Evolutionary conservation across 768 basidiomycete species (phyloP).

Genomic region (Stropharia rugosoannulata): DNA sequence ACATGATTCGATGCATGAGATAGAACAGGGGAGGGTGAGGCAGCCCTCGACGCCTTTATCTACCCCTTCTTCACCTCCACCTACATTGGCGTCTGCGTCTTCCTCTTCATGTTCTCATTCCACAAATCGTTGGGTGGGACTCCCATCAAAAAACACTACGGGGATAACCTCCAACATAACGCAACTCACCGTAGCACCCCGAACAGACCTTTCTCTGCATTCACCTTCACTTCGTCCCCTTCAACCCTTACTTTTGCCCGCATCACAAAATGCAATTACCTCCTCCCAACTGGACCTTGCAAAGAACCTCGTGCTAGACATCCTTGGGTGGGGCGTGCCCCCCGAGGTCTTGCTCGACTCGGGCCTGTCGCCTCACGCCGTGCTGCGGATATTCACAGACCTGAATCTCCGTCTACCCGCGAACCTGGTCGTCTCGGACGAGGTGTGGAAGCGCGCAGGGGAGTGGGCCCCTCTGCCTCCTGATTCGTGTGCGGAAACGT

Average conservation of each 20-base stretch:
- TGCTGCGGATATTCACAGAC: constrained; percentile 43
- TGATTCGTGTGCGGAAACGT: neutral
- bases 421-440: constrained; percentile 19
- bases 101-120: no score
- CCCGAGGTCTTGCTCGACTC: constrained; percentile 46
- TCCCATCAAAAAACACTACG: no score
- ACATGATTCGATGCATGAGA: no score
- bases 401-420: constrained; percentile 36
- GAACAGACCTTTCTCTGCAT: no score
- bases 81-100: neutral
- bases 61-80: neutral
- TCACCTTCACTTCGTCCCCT: neutral
- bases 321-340: constrained; percentile 54
- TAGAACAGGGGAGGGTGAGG: neutral
- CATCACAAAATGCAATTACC: constrained; percentile 31
- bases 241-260: neutral
- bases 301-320: constrained; percentile 48
- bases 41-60: neutral
- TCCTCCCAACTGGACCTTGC: constrained; percentile 40
- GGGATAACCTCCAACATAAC: no score
- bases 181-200: no score
- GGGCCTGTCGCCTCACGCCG: constrained; percentile 38
- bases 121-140: no score
- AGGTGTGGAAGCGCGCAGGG: constrained; percentile 12
- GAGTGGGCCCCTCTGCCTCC: constrained; percentile 9